Evolutionary conservation across 192 early-diverging fungal species (phyloP), one percentile per base, ranked within the genome.

Genomic region (Podila epicladia): DNA sequence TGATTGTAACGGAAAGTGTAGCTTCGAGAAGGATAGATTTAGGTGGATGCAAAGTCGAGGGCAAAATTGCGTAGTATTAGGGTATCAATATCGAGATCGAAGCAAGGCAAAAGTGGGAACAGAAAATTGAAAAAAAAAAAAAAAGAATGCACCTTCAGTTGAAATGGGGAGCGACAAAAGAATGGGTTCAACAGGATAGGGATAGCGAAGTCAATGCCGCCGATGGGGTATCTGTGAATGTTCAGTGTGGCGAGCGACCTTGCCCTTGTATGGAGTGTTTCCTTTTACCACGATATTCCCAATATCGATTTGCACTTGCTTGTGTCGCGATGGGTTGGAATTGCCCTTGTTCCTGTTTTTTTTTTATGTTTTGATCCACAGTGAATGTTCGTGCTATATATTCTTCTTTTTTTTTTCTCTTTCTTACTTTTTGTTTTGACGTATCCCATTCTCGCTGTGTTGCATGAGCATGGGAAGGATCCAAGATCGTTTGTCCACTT

Each of bases 311-410:
- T 55, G 53, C 20, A 55, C 53, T 55, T 55, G 53, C 53, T 55
- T 55, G n/a, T 55, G 53, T 53, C 50, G 50, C 50, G 50, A 53
- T 53, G 50, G 50, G 50, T 55, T 55, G 53, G 53, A 55, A 55
- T 55, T 55, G 53, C 24, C 53, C 53, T 55, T 55, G 53, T 55
- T 55, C 53, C 53, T 55, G 53, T 26, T 26, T n/a, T 55, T 55
- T 20, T 55, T 55, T 9, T 20, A 26, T 55, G 24, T 55, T 26
- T 55, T 55, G 20, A 55, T n/a, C 22, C 24, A 26, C 24, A 1
- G 53, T 55, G 53, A 6, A 55, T 9, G 5, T 55, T 26, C 17
- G 20, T 55, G n/a, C 24, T n/a, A 19, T 55, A 17, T 55, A 12
- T 20, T 55, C 19, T 55, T 5, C 9, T 11, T 55, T 53, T 22